These are phyloP conservation scores for Suillus clintonianus DNA, from an alignment of 768 basidiomycete genomes.

Conservation along the genomic window DNA sequence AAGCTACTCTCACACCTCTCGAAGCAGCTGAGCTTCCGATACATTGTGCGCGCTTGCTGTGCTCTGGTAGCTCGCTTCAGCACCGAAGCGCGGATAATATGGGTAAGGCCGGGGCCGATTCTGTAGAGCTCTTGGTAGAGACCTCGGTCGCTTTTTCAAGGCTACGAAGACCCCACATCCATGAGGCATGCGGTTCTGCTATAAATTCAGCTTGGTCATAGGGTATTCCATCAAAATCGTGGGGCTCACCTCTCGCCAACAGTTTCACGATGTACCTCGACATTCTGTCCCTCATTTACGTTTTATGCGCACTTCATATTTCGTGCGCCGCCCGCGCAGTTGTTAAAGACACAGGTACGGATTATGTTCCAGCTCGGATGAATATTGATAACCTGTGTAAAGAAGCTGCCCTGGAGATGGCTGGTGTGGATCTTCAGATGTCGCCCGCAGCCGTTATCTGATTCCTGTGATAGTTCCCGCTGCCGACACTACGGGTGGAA, in stretches of 20 bases:
- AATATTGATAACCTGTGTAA: neutral
- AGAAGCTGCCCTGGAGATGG: neutral
- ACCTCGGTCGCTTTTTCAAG: neutral
- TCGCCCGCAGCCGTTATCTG: neutral
- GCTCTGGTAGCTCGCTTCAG: neutral
- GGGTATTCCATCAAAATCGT: neutral
- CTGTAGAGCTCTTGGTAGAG: neutral
- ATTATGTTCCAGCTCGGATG: neutral
- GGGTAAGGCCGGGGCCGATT: neutral
- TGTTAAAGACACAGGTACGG: neutral
- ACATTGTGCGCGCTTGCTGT: neutral
- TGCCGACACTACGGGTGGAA: neutral
- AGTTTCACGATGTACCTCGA: neutral
- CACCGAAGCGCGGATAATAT: neutral
- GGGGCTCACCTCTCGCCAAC: neutral
- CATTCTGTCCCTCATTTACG: neutral
- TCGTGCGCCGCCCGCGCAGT: neutral
- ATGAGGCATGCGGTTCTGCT: neutral
- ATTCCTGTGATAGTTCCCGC: neutral
- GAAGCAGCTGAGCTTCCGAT: neutral
- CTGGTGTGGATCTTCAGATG: neutral
- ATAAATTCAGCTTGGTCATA: neutral
- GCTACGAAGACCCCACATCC: neutral
- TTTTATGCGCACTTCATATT: neutral
- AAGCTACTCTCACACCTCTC: conserved; percentile 2